A percentile compares a stretch with the other conserved stretches of the same genome.
Conservation (phyloP, 768 basidiomycete genomes). For the Naganishia friedmannii region DNA sequence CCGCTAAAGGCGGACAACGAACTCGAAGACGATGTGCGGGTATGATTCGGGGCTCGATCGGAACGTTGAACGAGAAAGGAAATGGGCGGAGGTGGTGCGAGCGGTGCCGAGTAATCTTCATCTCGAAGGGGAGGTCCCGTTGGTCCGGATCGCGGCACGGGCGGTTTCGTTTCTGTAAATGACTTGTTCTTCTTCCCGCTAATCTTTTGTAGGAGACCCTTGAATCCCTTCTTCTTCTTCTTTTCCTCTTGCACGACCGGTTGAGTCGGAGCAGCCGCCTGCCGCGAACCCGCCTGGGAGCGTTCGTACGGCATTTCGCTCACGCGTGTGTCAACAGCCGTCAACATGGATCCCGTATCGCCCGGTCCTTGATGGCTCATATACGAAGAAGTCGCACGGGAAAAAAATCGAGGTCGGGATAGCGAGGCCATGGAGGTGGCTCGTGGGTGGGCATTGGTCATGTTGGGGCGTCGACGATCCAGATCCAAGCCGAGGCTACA, state of each 20-base stretch:
- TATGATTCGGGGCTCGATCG: conserved; percentile 37
- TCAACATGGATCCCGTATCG: neutral
- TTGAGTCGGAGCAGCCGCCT: neutral
- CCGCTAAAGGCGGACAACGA: conserved; percentile 19
- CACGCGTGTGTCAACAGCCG: conserved; percentile 16
- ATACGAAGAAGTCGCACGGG: conserved; percentile 35
- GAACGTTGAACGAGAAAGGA: conserved; percentile 70
- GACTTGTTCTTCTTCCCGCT: conserved; percentile 30
- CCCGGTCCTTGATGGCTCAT: conserved; percentile 10
- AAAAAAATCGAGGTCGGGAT: conserved; percentile 47
- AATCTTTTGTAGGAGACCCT: conserved; percentile 51
- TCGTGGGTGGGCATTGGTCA: conserved; percentile 42
- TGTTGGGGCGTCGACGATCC: conserved; percentile 42
- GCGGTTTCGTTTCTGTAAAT: neutral
- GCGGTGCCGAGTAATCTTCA: conserved; percentile 67
- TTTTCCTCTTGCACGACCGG: conserved; percentile 27
- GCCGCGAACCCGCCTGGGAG: conserved; percentile 2
- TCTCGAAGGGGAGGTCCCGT: conserved; percentile 22
- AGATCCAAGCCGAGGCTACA: conserved; percentile 50
- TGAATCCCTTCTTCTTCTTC: conserved; percentile 52
- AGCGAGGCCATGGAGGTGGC: conserved; percentile 49
- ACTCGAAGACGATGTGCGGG: conserved; percentile 20
- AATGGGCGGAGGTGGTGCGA: conserved; percentile 85
- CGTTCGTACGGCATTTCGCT: conserved; percentile 16
- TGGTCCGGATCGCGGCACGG: neutral